A percentile compares a stretch with the other conserved stretches of the same genome.
These are phyloP conservation scores for Rubia peregrina DNA, from an alignment of 305 asterid genomes.

Conservation along the genomic window DNA sequence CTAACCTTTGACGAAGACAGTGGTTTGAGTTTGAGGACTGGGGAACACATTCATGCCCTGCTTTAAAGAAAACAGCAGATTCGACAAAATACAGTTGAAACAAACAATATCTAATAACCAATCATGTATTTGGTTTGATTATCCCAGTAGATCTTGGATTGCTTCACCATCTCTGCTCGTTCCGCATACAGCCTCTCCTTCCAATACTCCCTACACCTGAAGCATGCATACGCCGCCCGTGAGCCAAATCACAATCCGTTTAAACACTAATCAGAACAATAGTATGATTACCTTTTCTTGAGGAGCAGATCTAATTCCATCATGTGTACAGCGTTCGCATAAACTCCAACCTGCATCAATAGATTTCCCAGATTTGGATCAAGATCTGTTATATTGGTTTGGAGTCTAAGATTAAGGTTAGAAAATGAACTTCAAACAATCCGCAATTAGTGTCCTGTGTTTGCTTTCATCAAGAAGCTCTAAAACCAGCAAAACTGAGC, in stretches of 20 bases:
- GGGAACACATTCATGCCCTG: too few relatives aligned
- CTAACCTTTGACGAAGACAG: background rate
- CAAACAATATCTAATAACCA: constrained; percentile 32
- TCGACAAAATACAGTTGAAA: background rate
- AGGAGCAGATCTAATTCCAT: constrained; percentile 58
- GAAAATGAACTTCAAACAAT: background rate
- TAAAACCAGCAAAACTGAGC: background rate
- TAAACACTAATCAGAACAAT: constrained; percentile 7
- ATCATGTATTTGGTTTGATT: constrained; percentile 51
- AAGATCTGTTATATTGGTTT: background rate
- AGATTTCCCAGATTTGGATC: background rate
- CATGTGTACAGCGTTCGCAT: constrained; percentile 55
- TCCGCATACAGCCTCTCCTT: constrained; percentile 50
- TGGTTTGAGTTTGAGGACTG: background rate
- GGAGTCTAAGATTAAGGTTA: background rate
- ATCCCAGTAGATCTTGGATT: constrained; percentile 63
- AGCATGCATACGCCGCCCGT: background rate
- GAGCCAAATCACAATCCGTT: background rate
- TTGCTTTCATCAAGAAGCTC: background rate
- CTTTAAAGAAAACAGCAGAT: too few relatives aligned
- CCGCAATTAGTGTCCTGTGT: background rate
- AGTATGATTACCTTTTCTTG: constrained; percentile 46
- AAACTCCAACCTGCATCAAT: constrained; percentile 50
- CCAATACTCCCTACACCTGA: constrained; percentile 69
- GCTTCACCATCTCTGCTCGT: constrained; percentile 62